Percentiles rank a stretch among this genome's conserved stretches.
Conservation (phyloP, 2,329 filamentous ascomycete genomes). For the Trichophyton rubrum region DNA sequence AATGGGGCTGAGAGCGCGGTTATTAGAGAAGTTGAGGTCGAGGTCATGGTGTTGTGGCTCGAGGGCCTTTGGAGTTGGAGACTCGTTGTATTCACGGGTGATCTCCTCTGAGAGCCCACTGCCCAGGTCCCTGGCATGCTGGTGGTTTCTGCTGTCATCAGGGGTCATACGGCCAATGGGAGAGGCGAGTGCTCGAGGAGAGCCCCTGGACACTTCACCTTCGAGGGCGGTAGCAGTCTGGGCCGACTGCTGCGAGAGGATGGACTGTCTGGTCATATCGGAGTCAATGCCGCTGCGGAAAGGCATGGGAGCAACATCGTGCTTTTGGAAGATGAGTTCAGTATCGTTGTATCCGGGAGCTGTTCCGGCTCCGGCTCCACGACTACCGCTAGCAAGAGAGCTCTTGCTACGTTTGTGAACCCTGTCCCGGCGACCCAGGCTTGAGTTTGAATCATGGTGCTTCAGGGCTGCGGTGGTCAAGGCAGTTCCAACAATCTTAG, state of each 20-base stretch:
- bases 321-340: constrained; percentile 40
- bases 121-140: background rate
- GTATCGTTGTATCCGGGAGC: constrained; percentile 26
- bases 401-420: constrained; percentile 39
- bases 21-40: constrained; percentile 49
- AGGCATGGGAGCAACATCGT: constrained; percentile 68
- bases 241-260: constrained; percentile 69
- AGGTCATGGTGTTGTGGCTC: constrained; percentile 28
- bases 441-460: constrained; percentile 53
- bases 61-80: constrained; percentile 27
- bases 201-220: constrained; percentile 46
- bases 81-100: background rate
- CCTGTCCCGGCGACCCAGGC: constrained; percentile 32
- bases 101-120: background rate
- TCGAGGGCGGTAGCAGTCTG: constrained; percentile 56
- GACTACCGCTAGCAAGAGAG: constrained; percentile 32
- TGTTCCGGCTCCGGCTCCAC: constrained; percentile 18
- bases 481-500: constrained; percentile 43
- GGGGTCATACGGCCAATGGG: background rate
- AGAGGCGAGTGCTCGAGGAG: background rate
- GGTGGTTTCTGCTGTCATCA: background rate
- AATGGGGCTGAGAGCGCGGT: constrained; percentile 70
- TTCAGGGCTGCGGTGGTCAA: constrained; percentile 51
- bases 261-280: constrained; percentile 75
- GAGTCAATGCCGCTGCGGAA: constrained; percentile 77